A percentile compares a stretch with the other conserved stretches of the same genome.
phyloP scores from a whole-genome alignment of 768 basidiomycete genomes.

The Tulasnella sp. region DNA sequence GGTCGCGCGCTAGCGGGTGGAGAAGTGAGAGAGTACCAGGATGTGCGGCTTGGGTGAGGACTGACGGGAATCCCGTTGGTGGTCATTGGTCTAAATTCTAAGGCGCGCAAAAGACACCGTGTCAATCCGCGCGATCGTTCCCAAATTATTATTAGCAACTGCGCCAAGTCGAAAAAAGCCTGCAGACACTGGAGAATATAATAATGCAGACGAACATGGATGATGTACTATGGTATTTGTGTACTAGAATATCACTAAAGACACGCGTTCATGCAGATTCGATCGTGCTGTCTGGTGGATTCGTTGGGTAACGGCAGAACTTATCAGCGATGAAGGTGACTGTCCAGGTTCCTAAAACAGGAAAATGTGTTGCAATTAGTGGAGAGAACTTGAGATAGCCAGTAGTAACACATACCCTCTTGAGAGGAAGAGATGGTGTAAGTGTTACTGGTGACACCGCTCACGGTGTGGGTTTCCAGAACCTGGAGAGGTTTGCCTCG shows the following conservation, averaged over 20 bases:
- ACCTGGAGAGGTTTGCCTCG: slow-evolving; percentile 55
- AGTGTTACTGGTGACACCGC: slow-evolving; percentile 55
- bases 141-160: neutral
- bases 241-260: neutral
- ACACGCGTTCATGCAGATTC: neutral
- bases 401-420: slow-evolving; percentile 51
- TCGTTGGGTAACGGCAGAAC: slow-evolving; percentile 79
- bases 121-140: neutral
- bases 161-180: neutral
- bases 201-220: neutral
- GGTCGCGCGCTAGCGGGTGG: neutral
- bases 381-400: neutral
- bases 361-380: neutral
- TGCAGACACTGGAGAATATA: neutral
- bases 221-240: neutral
- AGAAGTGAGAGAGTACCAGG: slow-evolving; percentile 1
- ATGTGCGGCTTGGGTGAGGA: neutral
- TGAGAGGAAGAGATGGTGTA: slow-evolving; percentile 89
- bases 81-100: neutral
- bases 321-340: slow-evolving; percentile 85
- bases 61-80: neutral
- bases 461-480: slow-evolving; percentile 86
- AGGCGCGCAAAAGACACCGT: neutral
- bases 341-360: slow-evolving; percentile 65
- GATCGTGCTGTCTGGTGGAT: slow-evolving; percentile 32